Evolutionary conservation across 2,329 filamentous ascomycete genomes (phyloP), one percentile per base, ranked within the genome.

Genomic region (Claviceps purpurea): DNA sequence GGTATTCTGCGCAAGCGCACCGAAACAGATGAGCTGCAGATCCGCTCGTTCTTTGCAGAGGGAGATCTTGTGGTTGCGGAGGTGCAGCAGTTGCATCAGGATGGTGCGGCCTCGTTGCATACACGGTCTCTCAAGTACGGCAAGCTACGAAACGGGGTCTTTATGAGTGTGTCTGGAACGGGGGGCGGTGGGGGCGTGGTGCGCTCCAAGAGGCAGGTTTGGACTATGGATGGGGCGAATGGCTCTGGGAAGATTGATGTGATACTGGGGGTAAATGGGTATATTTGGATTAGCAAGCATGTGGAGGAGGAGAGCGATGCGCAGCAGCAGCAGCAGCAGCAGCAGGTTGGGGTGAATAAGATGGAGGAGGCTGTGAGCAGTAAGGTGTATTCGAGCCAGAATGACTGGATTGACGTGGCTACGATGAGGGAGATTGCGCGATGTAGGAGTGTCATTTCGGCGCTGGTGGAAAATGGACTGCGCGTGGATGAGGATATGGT

Each of bases 21-120:
- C 30, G 90, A 91, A 62, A 94, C 93, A 16, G 93, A 98, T 68
- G 93, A 97, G 73, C 76, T 98, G 61, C 93, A 97, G 70, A 97
- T 98, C 68, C 82, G 93, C 49, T 88, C 83, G n/a, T 98, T 96
- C 70, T 97, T 98, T 71, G 84, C 85, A 51, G 93, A 98, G 69
- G 93, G 93, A 13, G 93, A 98, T 65, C 72, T 98, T 50, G 73
- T 98, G 16, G 87, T 97, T 18, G 93, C 93, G 1, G 93, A 98
- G 71, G 93, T 98, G 51, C 93, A 98, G 75, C 81, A 81, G 59
- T 74, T 98, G 51, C 88, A 89, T 66, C 78, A 82, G 53, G 91
- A 97, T 68, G 91, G 90, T 53, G 84, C 81, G 1, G 90, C 93
- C 1, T 84, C 84, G 53, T 73, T 98, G 63, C 93, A 98, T 71